phyloP scores from a whole-genome alignment of 169 alveolate genomes.

The Plasmodium gallinaceum region DNA sequence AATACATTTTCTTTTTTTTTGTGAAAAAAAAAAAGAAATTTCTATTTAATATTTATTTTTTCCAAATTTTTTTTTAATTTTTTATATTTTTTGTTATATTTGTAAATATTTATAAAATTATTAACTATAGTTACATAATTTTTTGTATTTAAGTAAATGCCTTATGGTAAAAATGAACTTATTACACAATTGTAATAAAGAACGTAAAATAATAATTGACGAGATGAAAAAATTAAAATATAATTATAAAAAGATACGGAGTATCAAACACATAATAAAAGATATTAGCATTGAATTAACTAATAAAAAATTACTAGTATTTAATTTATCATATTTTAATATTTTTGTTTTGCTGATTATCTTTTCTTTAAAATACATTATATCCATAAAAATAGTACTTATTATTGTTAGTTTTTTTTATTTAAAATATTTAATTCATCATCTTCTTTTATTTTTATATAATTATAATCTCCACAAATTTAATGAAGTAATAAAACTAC shows the following conservation, averaged over 20 bases:
- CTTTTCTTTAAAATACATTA: slow-evolving; percentile 6
- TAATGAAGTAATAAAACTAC: slow-evolving; percentile 9
- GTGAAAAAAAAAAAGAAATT: neutral
- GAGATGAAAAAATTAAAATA: neutral
- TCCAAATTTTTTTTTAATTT: no score
- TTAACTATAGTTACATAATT: neutral
- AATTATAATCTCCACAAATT: slow-evolving; percentile 16
- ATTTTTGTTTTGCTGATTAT: slow-evolving; percentile 9
- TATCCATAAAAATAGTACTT: slow-evolving; percentile 8
- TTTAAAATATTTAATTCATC: slow-evolving; percentile 2
- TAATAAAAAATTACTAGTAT: neutral
- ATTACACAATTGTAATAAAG: neutral
- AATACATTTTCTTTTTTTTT: no score
- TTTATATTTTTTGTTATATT: neutral
- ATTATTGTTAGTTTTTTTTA: slow-evolving; percentile 5
- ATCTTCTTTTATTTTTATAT: slow-evolving; percentile 21
- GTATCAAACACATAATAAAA: neutral
- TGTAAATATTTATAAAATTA: no score
- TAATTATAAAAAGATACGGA: neutral
- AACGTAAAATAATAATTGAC: neutral
- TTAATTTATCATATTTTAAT: neutral
- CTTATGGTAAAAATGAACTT: neutral
- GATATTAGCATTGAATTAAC: neutral
- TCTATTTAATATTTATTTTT: neutral
- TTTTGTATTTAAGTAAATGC: neutral